These are phyloP conservation scores for Xylaria flabelliformis DNA, from an alignment of 495 filamentous ascomycete genomes.

Conservation along the genomic window DNA sequence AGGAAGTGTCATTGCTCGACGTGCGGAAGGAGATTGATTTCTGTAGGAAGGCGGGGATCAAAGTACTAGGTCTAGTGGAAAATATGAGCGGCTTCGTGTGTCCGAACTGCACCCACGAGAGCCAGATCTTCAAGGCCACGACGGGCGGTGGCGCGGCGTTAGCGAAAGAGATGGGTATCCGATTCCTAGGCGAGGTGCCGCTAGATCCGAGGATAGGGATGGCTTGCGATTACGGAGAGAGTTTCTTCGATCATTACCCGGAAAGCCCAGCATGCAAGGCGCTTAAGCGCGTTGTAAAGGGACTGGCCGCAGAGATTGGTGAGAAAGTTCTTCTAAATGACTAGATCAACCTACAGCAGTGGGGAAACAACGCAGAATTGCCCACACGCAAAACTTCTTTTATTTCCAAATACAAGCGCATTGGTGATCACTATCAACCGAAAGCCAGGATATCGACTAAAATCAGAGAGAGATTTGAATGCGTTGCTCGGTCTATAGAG, in stretches of 20 bases:
- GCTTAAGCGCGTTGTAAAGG: slow-evolving; percentile 75
- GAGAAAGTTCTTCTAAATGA: slow-evolving; percentile 52
- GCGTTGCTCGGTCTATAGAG: not conserved
- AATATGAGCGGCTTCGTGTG: slow-evolving; percentile 99
- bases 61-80: slow-evolving; percentile 87
- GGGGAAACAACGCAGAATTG: not conserved
- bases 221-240: slow-evolving; percentile 96
- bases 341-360: slow-evolving; percentile 19
- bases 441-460: not conserved
- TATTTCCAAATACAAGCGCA: not conserved
- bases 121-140: slow-evolving; percentile 87
- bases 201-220: slow-evolving; percentile 93
- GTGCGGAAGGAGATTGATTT: slow-evolving; percentile 98
- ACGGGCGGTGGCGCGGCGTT: slow-evolving; percentile 84
- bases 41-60: slow-evolving; percentile 91
- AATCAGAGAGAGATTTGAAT: not conserved
- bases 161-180: slow-evolving; percentile 83
- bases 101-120: slow-evolving; percentile 80
- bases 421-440: not conserved
- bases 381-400: too few relatives aligned
- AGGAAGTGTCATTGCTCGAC: slow-evolving; percentile 91
- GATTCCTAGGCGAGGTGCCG: slow-evolving; percentile 90
- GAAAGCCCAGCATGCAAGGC: slow-evolving; percentile 88
- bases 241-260: slow-evolving; percentile 91
- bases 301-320: slow-evolving; percentile 69